phyloP scores from a whole-genome alignment of 2,329 filamentous ascomycete species.

The Simplicillium aogashimaense region DNA sequence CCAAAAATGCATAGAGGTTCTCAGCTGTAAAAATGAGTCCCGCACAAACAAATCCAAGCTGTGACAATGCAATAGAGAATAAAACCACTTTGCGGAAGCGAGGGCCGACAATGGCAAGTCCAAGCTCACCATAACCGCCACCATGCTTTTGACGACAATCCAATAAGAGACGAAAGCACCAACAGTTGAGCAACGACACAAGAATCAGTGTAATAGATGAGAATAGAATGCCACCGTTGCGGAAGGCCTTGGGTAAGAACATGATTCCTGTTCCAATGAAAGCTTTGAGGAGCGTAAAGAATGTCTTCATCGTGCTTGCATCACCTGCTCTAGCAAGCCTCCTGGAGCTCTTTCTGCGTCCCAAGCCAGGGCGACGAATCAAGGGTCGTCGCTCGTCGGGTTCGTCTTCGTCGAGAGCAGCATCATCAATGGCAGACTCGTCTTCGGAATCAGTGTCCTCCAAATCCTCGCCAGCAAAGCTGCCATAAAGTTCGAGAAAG shows the following conservation, averaged over 20 bases:
- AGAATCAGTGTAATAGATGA: slow-evolving; percentile 58
- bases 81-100: slow-evolving; percentile 57
- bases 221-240: slow-evolving; percentile 68
- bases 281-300: slow-evolving; percentile 70
- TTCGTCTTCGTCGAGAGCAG: slow-evolving; percentile 30
- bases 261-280: slow-evolving; percentile 76
- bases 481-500: slow-evolving; percentile 66
- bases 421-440: slow-evolving; percentile 43
- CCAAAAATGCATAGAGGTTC: slow-evolving; percentile 58
- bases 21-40: slow-evolving; percentile 71
- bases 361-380: slow-evolving; percentile 25
- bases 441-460: slow-evolving; percentile 41
- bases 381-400: slow-evolving; percentile 49
- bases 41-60: slow-evolving; percentile 69
- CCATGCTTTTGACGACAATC: slow-evolving; percentile 54
- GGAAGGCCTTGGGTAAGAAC: slow-evolving; percentile 72
- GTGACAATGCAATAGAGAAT: slow-evolving; percentile 60
- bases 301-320: slow-evolving; percentile 60
- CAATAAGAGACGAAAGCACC: slow-evolving; percentile 64
- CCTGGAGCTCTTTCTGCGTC: slow-evolving; percentile 41
- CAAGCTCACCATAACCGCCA: slow-evolving; percentile 67
- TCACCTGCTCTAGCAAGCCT: slow-evolving; percentile 39
- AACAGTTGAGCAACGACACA: slow-evolving; percentile 55
- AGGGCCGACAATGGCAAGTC: slow-evolving; percentile 53
- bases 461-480: slow-evolving; percentile 65